Conservation (phyloP, 129 eudicot genomes). For the Helianthus tuberosus region DNA sequence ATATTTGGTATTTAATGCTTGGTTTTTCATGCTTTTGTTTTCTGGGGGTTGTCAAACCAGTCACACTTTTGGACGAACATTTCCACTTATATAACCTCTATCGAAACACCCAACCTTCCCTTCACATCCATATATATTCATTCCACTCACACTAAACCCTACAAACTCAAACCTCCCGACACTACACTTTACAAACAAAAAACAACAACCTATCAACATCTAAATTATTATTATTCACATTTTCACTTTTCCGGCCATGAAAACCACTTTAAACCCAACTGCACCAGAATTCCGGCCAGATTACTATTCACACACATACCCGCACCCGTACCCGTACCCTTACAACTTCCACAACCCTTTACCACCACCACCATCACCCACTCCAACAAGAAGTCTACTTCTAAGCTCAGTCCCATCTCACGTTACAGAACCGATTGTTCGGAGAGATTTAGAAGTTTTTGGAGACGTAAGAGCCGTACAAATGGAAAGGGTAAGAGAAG, state of each 20-base stretch:
- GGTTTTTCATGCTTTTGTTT: not conserved
- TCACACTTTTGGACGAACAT: conserved; percentile 37
- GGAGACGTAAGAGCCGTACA: conserved; percentile 94
- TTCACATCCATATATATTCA: conserved; percentile 20
- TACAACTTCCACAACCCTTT: conserved; percentile 32
- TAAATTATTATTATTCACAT: too few species aligned
- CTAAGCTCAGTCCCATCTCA: conserved; percentile 64
- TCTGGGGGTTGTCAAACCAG: conserved; percentile 16
- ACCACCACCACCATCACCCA: conserved; percentile 37
- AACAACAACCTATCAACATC: not conserved
- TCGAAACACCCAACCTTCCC: conserved; percentile 41
- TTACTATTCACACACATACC: conserved; percentile 14
- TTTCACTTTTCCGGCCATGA: not conserved
- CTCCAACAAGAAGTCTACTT: conserved; percentile 65
- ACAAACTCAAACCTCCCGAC: conserved; percentile 16
- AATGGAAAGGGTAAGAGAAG: conserved; percentile 75
- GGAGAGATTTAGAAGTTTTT: conserved; percentile 75
- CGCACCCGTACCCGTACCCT: conserved; percentile 41
- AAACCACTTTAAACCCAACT: conserved; percentile 17
- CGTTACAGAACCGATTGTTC: conserved; percentile 68
- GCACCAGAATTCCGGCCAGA: conserved; percentile 83
- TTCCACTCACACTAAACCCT: conserved; percentile 25
- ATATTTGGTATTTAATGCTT: not conserved
- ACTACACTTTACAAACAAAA: not conserved
- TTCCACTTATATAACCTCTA: conserved; percentile 36